Percentiles rank a stretch among this genome's conserved stretches.
These are phyloP conservation scores for Anacardium occidentale DNA, from an alignment of 345 rosid species.

Conservation along the genomic window DNA sequence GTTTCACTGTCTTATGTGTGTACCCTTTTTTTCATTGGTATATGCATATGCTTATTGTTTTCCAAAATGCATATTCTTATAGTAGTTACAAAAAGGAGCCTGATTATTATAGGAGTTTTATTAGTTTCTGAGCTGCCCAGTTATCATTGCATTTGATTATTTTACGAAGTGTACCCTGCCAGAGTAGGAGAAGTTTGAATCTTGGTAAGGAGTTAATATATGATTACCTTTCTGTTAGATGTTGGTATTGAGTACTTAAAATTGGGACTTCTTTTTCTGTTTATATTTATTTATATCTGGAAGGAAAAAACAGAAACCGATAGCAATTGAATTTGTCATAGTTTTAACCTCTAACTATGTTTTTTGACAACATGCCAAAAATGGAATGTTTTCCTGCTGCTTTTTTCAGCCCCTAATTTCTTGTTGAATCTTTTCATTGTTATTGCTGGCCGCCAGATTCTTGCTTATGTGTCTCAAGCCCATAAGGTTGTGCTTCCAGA, in stretches of 20 bases:
- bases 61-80: not conserved
- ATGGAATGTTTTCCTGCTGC: not conserved
- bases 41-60: not conserved
- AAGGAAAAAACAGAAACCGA: not conserved
- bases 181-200: not conserved
- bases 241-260: not conserved
- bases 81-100: not conserved
- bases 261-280: not conserved
- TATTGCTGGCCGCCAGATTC: slow-evolving; percentile 47
- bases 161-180: not conserved
- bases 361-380: not conserved
- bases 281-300: not conserved
- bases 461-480: slow-evolving; percentile 95
- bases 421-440: not conserved
- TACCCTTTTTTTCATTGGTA: slow-evolving; percentile 2
- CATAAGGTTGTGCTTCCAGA: slow-evolving; percentile 84
- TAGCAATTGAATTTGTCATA: not conserved
- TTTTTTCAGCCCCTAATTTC: not conserved
- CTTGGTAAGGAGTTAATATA: not conserved
- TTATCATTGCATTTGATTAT: slow-evolving; percentile 8
- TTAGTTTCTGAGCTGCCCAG: not conserved
- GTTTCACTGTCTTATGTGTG: not conserved
- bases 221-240: not conserved
- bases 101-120: not conserved
- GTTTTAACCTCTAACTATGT: not conserved